Evolutionary conservation across 306 rosid genomes (phyloP).

Genomic region (Vigna hirtella): DNA sequence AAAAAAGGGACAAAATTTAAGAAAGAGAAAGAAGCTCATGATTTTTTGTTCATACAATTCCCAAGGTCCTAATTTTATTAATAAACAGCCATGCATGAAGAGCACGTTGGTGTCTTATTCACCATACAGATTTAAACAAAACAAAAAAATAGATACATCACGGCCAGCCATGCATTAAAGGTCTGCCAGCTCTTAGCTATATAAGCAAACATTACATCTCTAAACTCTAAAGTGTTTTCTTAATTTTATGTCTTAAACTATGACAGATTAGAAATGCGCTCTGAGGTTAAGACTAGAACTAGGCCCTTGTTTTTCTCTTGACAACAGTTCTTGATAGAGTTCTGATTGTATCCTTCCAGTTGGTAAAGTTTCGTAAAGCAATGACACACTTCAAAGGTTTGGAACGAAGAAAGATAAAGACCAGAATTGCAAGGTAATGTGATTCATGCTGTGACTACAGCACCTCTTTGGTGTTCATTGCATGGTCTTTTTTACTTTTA

Average conservation of each 20-base stretch:
- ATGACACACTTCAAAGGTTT: not conserved
- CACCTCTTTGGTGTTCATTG: not conserved
- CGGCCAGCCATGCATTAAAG: slow-evolving; percentile 5
- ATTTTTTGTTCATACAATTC: slow-evolving; percentile 21
- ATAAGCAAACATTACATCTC: not conserved
- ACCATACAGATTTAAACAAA: slow-evolving; percentile 25
- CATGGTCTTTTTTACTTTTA: slow-evolving; percentile 1
- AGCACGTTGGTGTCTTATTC: not conserved
- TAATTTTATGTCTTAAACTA: not conserved
- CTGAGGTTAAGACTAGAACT: not conserved
- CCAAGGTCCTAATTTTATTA: not conserved
- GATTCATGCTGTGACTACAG: not conserved
- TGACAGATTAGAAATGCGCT: not conserved
- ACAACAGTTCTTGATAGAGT: not conserved
- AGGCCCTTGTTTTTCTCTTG: not conserved
- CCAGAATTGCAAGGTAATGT: not conserved
- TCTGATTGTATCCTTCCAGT: not conserved
- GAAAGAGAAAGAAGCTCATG: slow-evolving; percentile 1
- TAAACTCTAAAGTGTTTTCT: not conserved
- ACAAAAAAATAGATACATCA: not conserved
- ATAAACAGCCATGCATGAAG: not conserved
- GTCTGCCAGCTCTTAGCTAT: not conserved
- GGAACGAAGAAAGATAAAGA: not conserved
- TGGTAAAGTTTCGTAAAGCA: slow-evolving; percentile 1
- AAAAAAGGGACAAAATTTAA: slow-evolving; percentile 8